Evolutionary conservation across 192 early-diverging fungal species (phyloP).

Genomic region (Chytriomyces sp.): DNA sequence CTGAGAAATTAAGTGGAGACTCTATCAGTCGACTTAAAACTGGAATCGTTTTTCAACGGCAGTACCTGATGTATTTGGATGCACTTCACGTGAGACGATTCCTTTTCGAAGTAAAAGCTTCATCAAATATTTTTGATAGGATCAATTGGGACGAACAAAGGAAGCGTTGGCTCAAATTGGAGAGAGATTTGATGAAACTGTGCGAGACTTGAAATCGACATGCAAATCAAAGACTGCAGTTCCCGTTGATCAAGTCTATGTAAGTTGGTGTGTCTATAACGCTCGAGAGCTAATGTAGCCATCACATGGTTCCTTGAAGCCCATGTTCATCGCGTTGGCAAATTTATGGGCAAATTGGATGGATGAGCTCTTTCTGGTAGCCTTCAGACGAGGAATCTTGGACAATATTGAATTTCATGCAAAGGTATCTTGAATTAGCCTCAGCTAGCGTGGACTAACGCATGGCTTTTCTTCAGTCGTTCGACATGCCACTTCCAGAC

Average conservation of each 20-base stretch:
- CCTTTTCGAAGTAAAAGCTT: neutral
- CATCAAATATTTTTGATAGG: slow-evolving; percentile 24
- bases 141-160: slow-evolving; percentile 46
- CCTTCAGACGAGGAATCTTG: slow-evolving; percentile 54
- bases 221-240: slow-evolving; percentile 63
- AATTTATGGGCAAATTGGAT: slow-evolving; percentile 53
- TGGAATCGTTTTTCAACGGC: slow-evolving; percentile 51
- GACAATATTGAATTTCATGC: slow-evolving; percentile 47
- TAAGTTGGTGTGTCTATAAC: slow-evolving; percentile 19
- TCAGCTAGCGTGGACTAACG: neutral
- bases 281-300: neutral
- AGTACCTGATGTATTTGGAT: slow-evolving; percentile 62
- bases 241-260: slow-evolving; percentile 66
- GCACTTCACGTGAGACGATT: slow-evolving; percentile 55
- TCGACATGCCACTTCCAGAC: slow-evolving; percentile 44
- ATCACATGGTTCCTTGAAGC: slow-evolving; percentile 32
- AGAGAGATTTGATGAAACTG: slow-evolving; percentile 45
- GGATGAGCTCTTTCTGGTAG: slow-evolving; percentile 59
- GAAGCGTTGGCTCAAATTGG: slow-evolving; percentile 36
- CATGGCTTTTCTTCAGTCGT: slow-evolving; percentile 30
- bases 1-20: slow-evolving; percentile 30
- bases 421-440: slow-evolving; percentile 22
- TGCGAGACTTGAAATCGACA: slow-evolving; percentile 52
- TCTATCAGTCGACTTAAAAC: slow-evolving; percentile 28
- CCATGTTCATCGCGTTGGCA: slow-evolving; percentile 56